Conservation (phyloP, 2,329 filamentous ascomycete genomes). For the Metarhizium album region DNA sequence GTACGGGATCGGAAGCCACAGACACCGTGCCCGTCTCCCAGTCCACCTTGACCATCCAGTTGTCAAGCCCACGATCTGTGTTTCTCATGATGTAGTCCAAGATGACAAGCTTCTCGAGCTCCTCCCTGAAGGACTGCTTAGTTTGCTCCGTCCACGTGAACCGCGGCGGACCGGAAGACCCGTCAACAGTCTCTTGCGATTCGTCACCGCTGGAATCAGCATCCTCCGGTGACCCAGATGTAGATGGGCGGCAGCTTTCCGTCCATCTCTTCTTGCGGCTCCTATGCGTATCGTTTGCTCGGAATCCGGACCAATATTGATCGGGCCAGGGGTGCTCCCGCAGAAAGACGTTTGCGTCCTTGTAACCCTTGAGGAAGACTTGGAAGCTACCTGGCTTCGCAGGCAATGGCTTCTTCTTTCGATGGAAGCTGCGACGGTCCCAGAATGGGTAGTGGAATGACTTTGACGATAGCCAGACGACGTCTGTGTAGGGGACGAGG, state of each 20-base stretch:
- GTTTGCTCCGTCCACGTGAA: conserved; percentile 83
- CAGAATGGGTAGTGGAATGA: conserved; percentile 98
- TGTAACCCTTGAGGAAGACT: conserved; percentile 92
- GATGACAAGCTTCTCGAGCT: conserved; percentile 94
- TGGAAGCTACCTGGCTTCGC: conserved; percentile 94
- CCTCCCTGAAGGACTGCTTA: conserved; percentile 87
- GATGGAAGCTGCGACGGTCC: conserved; percentile 80
- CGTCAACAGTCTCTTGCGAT: conserved; percentile 29
- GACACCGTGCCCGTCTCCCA: conserved; percentile 72
- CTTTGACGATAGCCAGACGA: conserved; percentile 88
- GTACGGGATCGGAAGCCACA: conserved; percentile 70
- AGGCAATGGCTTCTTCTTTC: conserved; percentile 77
- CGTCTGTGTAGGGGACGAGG: conserved; percentile 91
- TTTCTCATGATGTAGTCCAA: conserved; percentile 99
- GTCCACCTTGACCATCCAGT: conserved; percentile 99
- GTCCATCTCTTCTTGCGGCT: conserved; percentile 66
- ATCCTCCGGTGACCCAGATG: conserved; percentile 41
- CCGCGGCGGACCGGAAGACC: conserved; percentile 40
- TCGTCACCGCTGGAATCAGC: conserved; percentile 55
- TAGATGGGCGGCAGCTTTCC: conserved; percentile 64
- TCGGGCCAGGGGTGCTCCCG: conserved; percentile 96
- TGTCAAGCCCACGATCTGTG: conserved; percentile 90
- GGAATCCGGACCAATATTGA: conserved; percentile 63
- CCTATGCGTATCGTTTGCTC: conserved; percentile 54
- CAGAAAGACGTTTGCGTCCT: conserved; percentile 92